Percentiles rank a stretch among this genome's conserved stretches.
Conservation (phyloP, 2,329 filamentous ascomycete genomes). For the Plectosphaerella sp. region DNA sequence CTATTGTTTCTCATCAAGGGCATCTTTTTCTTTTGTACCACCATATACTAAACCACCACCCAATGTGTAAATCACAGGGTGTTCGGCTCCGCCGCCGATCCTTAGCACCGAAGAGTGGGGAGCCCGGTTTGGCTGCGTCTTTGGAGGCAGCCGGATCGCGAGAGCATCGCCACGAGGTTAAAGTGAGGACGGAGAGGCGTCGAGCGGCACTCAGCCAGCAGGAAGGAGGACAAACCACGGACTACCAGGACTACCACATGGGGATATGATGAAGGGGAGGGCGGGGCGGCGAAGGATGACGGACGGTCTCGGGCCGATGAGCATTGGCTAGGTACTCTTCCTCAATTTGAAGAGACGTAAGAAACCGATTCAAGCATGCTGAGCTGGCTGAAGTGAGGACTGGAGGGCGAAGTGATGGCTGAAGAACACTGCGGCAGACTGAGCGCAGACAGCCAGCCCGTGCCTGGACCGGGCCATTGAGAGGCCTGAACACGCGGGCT, state of each 20-base stretch:
- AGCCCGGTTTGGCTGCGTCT: slow-evolving; percentile 25
- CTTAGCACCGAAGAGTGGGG: slow-evolving; percentile 67
- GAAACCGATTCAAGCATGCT: neutral
- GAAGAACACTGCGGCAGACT: no score
- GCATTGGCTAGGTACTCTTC: slow-evolving; percentile 3
- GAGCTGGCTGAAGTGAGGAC: neutral
- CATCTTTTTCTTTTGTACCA: slow-evolving; percentile 45
- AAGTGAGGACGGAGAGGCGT: slow-evolving; percentile 63
- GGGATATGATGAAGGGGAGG: neutral
- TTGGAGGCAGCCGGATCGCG: slow-evolving; percentile 18
- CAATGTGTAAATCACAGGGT: slow-evolving; percentile 40
- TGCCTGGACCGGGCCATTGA: no score
- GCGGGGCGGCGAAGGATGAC: neutral
- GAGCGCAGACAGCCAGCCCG: no score
- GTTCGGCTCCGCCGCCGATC: slow-evolving; percentile 59
- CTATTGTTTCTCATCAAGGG: slow-evolving; percentile 9
- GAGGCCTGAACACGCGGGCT: no score
- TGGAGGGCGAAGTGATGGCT: no score
- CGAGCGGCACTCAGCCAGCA: slow-evolving; percentile 48
- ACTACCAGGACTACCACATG: neutral
- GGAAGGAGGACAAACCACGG: slow-evolving; percentile 20
- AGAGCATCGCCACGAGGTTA: slow-evolving; percentile 62
- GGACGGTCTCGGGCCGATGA: neutral
- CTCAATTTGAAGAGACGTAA: neutral
- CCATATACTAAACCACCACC: slow-evolving; percentile 26